Base-by-base conservation (phyloP, 1,139 yeast genomes). In the Magnusiomyces magnusii region DNA sequence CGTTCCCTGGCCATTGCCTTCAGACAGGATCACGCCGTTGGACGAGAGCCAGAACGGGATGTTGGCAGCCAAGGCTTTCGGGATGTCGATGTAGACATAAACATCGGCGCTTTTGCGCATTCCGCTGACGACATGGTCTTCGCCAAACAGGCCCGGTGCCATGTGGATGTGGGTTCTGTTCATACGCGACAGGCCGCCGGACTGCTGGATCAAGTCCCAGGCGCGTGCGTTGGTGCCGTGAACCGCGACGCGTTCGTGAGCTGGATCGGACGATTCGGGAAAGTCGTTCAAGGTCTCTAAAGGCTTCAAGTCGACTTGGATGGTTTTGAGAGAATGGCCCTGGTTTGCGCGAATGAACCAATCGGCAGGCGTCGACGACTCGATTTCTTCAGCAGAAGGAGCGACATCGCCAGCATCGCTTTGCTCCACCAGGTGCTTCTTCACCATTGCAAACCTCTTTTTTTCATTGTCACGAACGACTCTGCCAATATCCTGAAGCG, bases 101-200 rank as follows among this genome's bases (percentile, higher is more conserved):
- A 86, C 82, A 51, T 80, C 76, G 61, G 88, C 78, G 58, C 76
- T 75, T n/a, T 71, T 67, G 57, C 97, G 76, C 75, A 90, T 81
- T 0, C 98, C 98, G 61, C 93, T 84, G 7, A 85, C 76, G 2
- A 83, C 82, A 1, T 69, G 69, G 25, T 74, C 73, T 41, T 75
- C 73, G 2, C 74, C 74, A 70, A 68, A 64, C 53, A 54, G 58
- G 3, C 83, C 84, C 1, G 76, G 65, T 0, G 92, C 84, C 68
- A 93, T 78, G 72, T 93, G 99, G 25, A 93, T 83, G 71, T 93
- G 99, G 65, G 86, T 86, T 65, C 99, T 75, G 39, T 71, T 74
- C 97, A 91, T 89, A 58, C 73, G 76, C 28, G 80, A 78, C 36
- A 93, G 74, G 0, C 95, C 95, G 0, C 83, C 83, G 13, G 78